Conservation (phyloP, 257 asterid genomes). For the Forsythia viridissima region DNA sequence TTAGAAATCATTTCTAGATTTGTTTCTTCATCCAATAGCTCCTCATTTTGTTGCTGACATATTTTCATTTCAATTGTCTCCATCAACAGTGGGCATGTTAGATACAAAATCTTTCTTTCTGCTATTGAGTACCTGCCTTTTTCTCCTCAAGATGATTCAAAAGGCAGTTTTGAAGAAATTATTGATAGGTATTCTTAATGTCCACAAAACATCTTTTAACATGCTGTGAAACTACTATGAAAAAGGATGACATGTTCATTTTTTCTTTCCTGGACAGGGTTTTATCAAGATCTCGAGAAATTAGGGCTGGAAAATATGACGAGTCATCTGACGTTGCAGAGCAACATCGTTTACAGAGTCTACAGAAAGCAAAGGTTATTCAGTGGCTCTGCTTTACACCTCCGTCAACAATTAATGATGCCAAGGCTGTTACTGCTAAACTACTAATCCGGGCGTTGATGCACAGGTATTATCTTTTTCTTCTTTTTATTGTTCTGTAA, state of each 20-base stretch:
- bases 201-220: constrained; percentile 17
- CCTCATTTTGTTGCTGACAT: constrained; percentile 18
- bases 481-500: constrained; percentile 10
- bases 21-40: constrained; percentile 11
- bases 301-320: constrained; percentile 51
- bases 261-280: constrained; percentile 47
- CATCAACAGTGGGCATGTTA: constrained; percentile 71
- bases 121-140: constrained; percentile 87
- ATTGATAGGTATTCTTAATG: constrained; percentile 67
- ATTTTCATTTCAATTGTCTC: constrained; percentile 27
- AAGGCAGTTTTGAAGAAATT: constrained; percentile 92
- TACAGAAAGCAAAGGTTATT: constrained; percentile 88
- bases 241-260: constrained; percentile 21
- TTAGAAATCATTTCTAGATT: constrained; percentile 6
- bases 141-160: constrained; percentile 67
- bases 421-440: constrained; percentile 62
- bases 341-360: constrained; percentile 85
- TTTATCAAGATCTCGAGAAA: constrained; percentile 84
- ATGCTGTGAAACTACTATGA: constrained; percentile 6
- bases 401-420: constrained; percentile 86
- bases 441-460: constrained; percentile 76
- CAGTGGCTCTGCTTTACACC: constrained; percentile 99
- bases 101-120: constrained; percentile 83
- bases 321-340: constrained; percentile 72
- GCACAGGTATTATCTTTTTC: constrained; percentile 65